Base-by-base conservation (phyloP, 805 yeast species). In the Ogataea philodendri region DNA sequence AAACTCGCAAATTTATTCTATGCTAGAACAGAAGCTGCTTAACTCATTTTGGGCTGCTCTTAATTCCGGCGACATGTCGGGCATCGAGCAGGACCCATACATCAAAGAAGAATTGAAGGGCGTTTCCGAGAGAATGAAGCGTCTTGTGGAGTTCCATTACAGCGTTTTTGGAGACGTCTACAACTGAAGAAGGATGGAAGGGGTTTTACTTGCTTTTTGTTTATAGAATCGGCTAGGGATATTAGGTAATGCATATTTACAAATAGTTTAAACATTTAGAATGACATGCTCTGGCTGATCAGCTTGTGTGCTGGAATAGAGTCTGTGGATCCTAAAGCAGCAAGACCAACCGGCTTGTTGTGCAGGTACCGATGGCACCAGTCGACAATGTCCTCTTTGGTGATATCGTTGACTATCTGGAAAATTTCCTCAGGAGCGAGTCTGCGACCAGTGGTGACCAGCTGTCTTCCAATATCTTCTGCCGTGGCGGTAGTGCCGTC, bases 401-500 rank as follows among this genome's bases (percentile, higher is more conserved):
- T 75, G 44, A 93, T 84, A 29, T 73, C 67, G 50, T 87, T 88
- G 9, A 93, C 93, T 41, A 82, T 74, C 39, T 72, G 69, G 54
- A 82, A 83, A 9, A 81, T 81, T 46, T 81, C 86, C 55, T 79
- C 84, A 4, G 93, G 88, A 5, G 82, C 63, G 46, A 81, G 67
- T 50, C 87, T 68, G 51, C 66, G 72, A 19, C 98, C 98, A 3
- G 97, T 89, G 35, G 96, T 90, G 27, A 93, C 95, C 37, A 93
- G 70, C 62, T 93, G 98, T 63, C 98, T 81, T 17, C 98, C 98
- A 51, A 93, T 87, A 62, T 93, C 97, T 65, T 93, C 99, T 20
- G 97, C 97, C 32, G 88, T 78, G 5, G 97, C 90, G 6, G 97
- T 88, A 9, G 96, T 81, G 44, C 96, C 96, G 61, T 93, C 99